Conservation (phyloP, 2,329 filamentous ascomycete genomes). For the Fusarium sp. region DNA sequence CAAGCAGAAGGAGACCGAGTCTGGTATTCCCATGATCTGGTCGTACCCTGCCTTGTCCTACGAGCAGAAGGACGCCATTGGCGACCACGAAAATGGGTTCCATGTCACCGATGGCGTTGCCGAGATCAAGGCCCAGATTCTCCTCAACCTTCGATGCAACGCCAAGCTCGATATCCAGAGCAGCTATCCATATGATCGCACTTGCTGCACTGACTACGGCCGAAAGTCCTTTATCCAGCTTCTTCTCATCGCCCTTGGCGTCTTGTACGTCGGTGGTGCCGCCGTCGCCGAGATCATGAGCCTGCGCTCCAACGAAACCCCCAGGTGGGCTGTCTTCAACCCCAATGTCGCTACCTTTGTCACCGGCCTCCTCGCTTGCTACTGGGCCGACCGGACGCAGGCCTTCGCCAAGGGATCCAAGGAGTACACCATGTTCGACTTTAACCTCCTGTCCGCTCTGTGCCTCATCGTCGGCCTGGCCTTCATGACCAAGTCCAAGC, state of each 20-base stretch:
- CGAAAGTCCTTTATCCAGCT: constrained; percentile 38
- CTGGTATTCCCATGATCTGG: constrained; percentile 35
- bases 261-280: constrained; percentile 31
- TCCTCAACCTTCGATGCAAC: constrained; percentile 65
- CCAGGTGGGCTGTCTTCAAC: constrained; percentile 30
- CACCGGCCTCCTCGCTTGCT: constrained; percentile 41
- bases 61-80: constrained; percentile 27
- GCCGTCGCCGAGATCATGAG: constrained; percentile 23
- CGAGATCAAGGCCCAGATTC: constrained; percentile 50
- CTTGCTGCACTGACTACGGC: constrained; percentile 62
- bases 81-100: constrained; percentile 39
- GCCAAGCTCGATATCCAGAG: constrained; percentile 47
- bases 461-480: constrained; percentile 28
- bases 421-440: constrained; percentile 36
- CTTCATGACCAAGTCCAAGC: constrained; percentile 35
- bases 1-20: constrained; percentile 15
- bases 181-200: constrained; percentile 57
- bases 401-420: constrained; percentile 43
- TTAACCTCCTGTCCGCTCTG: constrained; percentile 32
- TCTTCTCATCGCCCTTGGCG: constrained; percentile 30
- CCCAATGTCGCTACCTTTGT: constrained; percentile 38
- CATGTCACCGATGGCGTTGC: constrained; percentile 45
- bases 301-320: constrained; percentile 18
- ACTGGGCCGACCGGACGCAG: constrained; percentile 45
- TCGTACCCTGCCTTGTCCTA: constrained; percentile 28